phyloP scores from a whole-genome alignment of 2,329 filamentous ascomycete species.

The Beauveria brongniartii region DNA sequence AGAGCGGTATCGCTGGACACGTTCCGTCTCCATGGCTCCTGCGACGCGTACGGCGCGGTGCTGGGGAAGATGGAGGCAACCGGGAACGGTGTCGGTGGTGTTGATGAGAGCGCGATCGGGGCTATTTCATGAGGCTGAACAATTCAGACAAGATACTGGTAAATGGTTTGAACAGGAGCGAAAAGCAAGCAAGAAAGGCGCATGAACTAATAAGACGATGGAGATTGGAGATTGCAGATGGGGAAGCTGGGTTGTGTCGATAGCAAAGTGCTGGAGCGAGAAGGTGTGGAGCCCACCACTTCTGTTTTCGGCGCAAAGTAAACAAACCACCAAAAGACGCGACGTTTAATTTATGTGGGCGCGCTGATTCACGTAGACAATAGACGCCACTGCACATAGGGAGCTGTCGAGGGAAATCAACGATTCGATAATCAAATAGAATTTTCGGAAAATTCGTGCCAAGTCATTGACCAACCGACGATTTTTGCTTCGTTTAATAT shows the following conservation, averaged over 20 bases:
- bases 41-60: constrained; percentile 17
- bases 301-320: constrained; percentile 28
- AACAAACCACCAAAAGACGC: constrained; percentile 21
- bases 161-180: not conserved
- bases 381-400: no score
- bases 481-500: no score
- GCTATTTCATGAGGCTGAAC: constrained; percentile 5
- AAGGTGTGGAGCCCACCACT: constrained; percentile 14
- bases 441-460: no score
- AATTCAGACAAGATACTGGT: constrained; percentile 2
- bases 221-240: constrained; percentile 1
- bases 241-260: not conserved
- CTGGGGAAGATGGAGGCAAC: not conserved
- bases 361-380: not conserved
- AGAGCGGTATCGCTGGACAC: constrained; percentile 35
- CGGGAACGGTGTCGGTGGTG: not conserved
- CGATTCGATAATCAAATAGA: no score
- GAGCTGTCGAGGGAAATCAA: no score
- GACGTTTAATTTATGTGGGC: not conserved
- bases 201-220: constrained; percentile 6
- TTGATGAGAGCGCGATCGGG: not conserved
- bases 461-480: no score
- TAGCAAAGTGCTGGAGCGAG: not conserved
- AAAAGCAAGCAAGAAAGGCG: not conserved
- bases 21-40: constrained; percentile 34